phyloP scores from a whole-genome alignment of 208 protist species.

The Wallacemonas sp. region DNA sequence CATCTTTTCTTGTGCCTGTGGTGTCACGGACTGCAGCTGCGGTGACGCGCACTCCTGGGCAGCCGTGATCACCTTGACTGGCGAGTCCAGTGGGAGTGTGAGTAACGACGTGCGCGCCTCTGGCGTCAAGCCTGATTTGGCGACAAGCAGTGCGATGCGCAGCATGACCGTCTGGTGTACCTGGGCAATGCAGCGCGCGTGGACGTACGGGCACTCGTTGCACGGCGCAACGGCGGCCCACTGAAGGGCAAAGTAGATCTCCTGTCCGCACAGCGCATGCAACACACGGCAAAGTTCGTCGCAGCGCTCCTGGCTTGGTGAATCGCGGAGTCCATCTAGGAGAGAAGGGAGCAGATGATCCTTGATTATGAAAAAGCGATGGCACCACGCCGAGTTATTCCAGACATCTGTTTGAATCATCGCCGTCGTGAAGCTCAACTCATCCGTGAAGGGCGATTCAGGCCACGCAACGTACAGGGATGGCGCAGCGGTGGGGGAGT shows the following conservation, averaged over 20 bases:
- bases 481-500: background rate
- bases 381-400: conserved; percentile 89
- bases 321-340: conserved; percentile 25
- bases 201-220: conserved; percentile 73
- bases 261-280: conserved; percentile 37
- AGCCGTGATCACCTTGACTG: conserved; percentile 9
- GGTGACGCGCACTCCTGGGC: too few relatives aligned
- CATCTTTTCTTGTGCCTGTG: too few relatives aligned
- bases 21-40: too few relatives aligned
- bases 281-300: conserved; percentile 17
- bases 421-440: conserved; percentile 54
- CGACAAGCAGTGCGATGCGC: conserved; percentile 16
- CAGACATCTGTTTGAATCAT: conserved; percentile 57
- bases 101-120: conserved; percentile 1
- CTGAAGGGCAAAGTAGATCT: conserved; percentile 64
- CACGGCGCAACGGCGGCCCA: conserved; percentile 62
- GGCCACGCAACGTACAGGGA: conserved; percentile 24
- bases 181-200: conserved; percentile 48
- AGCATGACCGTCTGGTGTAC: conserved; percentile 45
- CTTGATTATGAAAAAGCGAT: conserved; percentile 57
- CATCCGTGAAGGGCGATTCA: conserved; percentile 40
- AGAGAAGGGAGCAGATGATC: conserved; percentile 40
- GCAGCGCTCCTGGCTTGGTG: background rate
- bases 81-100: conserved; percentile 14
- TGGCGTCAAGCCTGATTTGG: background rate